phyloP scores from a whole-genome alignment of 306 rosid genomes.

The Urtica urens region DNA sequence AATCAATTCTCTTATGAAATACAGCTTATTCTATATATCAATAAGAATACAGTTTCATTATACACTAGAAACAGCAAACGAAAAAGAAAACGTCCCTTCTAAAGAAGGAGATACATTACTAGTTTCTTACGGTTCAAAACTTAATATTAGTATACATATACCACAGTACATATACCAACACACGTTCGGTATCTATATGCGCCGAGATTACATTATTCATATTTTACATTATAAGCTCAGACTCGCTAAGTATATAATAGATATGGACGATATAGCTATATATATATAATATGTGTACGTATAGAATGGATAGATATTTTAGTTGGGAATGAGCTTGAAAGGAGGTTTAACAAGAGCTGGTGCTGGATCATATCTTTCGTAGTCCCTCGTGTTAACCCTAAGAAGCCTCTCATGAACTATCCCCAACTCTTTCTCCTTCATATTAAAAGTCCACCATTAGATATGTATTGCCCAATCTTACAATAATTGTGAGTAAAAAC shows the following conservation, averaged over 20 bases:
- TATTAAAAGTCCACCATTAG: too few species aligned
- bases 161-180: neutral
- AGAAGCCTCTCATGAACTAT: constrained; percentile 73
- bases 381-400: constrained; percentile 59
- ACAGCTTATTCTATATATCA: too few species aligned
- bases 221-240: neutral
- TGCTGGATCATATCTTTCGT: constrained; percentile 82
- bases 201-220: neutral
- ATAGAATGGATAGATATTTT: constrained; percentile 1
- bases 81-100: too few species aligned
- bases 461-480: too few species aligned
- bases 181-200: neutral
- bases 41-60: too few species aligned
- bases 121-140: neutral
- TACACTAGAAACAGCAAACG: too few species aligned
- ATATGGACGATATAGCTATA: neutral
- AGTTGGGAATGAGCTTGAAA: constrained; percentile 92
- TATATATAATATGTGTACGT: constrained; percentile 4
- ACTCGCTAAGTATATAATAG: neutral
- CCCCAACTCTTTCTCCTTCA: too few species aligned
- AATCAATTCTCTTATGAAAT: too few species aligned
- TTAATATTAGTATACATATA: neutral
- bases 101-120: neutral
- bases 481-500: too few species aligned
- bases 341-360: constrained; percentile 88